Percentiles rank a stretch among this genome's conserved stretches.
Evolutionary conservation across 2,329 filamentous ascomycete genomes (phyloP).

Genomic region (Trichoderma afroharzianum): DNA sequence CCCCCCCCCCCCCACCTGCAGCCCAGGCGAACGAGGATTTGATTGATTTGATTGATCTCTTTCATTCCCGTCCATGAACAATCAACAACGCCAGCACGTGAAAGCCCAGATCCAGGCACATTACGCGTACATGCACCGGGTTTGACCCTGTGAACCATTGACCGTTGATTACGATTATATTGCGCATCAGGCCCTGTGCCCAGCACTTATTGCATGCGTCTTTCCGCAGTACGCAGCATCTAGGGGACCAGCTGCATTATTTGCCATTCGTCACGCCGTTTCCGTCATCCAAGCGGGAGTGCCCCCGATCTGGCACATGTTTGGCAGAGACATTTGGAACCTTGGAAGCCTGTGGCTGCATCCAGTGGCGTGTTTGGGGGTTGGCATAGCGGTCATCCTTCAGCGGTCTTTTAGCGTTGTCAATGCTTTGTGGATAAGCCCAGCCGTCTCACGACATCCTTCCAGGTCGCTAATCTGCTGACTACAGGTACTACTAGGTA

Average conservation of each 20-base stretch:
- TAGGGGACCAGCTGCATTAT: not conserved
- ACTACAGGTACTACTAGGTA: not conserved
- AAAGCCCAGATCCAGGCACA: not conserved
- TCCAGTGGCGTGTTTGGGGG: not conserved
- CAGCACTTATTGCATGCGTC: not conserved
- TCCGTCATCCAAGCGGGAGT: not conserved
- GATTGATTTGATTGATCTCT: not conserved
- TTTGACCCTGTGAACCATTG: not conserved
- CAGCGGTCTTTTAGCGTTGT: not conserved
- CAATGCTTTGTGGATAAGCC: not conserved
- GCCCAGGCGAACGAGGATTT: not conserved
- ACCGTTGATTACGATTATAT: not conserved
- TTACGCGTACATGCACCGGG: not conserved
- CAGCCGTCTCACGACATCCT: not conserved
- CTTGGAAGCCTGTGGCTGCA: not conserved
- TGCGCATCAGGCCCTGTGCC: not conserved
- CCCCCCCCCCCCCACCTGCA: not conserved
- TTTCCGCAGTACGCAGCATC: not conserved
- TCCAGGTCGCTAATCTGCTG: slow-evolving; percentile 1
- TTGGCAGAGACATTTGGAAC: not conserved
- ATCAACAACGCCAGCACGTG: slow-evolving; percentile 1
- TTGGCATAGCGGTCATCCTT: not conserved
- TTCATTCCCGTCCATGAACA: not conserved
- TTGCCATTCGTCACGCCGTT: not conserved
- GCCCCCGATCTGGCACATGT: not conserved